These are phyloP conservation scores for Hypoxylon sp. DNA, from an alignment of 2,329 filamentous ascomycete genomes.

Conservation along the genomic window DNA sequence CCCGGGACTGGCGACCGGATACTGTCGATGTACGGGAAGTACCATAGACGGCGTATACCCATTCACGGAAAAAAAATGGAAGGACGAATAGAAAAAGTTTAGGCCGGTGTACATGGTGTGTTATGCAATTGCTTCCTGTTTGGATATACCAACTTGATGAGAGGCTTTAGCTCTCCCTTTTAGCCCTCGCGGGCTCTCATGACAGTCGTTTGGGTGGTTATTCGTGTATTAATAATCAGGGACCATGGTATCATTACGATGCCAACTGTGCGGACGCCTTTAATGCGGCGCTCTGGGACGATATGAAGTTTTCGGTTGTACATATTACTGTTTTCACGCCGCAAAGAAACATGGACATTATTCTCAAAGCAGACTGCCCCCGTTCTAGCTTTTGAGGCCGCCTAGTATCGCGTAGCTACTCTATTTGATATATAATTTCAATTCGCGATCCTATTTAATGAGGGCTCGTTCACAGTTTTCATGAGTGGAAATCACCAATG, in stretches of 20 bases:
- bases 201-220: slow-evolving; percentile 25
- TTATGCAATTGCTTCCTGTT: slow-evolving; percentile 21
- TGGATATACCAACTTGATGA: slow-evolving; percentile 37
- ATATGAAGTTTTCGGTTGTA: slow-evolving; percentile 30
- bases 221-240: slow-evolving; percentile 18
- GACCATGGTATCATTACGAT: slow-evolving; percentile 12
- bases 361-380: background rate
- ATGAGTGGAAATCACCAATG: background rate
- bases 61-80: slow-evolving; percentile 1
- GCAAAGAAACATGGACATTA: slow-evolving; percentile 15
- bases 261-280: slow-evolving; percentile 9
- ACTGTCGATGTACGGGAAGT: slow-evolving; percentile 40
- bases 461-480: background rate
- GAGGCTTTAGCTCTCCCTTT: slow-evolving; percentile 10
- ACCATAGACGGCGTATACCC: slow-evolving; percentile 25
- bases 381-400: background rate
- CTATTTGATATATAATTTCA: background rate
- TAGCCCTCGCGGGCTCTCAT: slow-evolving; percentile 24
- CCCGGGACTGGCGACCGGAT: slow-evolving; percentile 57
- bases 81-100: slow-evolving; percentile 13
- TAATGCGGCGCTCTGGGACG: slow-evolving; percentile 27
- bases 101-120: slow-evolving; percentile 27
- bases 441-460: background rate
- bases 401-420: background rate
- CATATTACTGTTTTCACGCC: slow-evolving; percentile 37